Base-by-base conservation (phyloP, 768 basidiomycete species). In the Trametes villosa region DNA sequence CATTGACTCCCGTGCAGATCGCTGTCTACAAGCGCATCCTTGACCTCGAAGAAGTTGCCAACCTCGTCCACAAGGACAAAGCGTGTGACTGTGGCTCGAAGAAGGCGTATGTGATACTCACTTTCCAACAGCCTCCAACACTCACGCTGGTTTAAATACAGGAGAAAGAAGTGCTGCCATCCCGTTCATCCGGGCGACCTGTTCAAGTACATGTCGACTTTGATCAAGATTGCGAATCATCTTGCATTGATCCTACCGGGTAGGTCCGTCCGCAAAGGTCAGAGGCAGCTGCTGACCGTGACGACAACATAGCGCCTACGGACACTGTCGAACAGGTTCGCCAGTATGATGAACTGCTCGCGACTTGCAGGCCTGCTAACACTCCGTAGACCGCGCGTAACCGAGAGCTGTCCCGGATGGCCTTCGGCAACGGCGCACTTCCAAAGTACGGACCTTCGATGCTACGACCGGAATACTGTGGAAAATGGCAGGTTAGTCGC, bases 191-290 rank as follows among this genome's bases (percentile, higher is more conserved):
- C 75, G 33, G 77, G 77, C 0, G 83, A 82, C 29, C 78, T 95
- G 7, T 86, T 96, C 73, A 86, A 84, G 68, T 91, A 85, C 67
- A 90, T 91, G 78, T 85, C 86, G 1, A 81, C 92, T n/a, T 76
- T 95, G 51, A 89, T 93, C 74, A 92, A 93, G 72, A 77, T 95
- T 6, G 91, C 92, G 9, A 95, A 98, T 70, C 95, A 97, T 71
- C 81, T 96, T 46, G 91, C 83, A 0, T 74, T 98, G 22, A 89
- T 98, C 40, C 81, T 96, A 41, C 95, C 93, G 52, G 82, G 95
- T 92, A 63, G 24, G 72, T 55, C 3, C 11, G 2, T n/a, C 9
- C 12, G 20, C 12, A 2, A 20, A 20, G 26, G 27, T 9, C n/a
- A 1, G 30, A 30, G 34, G 12, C 29, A 41, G 15, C 34, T 31